Base-by-base conservation (phyloP, 2,329 filamentous ascomycete genomes). In the Calonectria henricotiae region DNA sequence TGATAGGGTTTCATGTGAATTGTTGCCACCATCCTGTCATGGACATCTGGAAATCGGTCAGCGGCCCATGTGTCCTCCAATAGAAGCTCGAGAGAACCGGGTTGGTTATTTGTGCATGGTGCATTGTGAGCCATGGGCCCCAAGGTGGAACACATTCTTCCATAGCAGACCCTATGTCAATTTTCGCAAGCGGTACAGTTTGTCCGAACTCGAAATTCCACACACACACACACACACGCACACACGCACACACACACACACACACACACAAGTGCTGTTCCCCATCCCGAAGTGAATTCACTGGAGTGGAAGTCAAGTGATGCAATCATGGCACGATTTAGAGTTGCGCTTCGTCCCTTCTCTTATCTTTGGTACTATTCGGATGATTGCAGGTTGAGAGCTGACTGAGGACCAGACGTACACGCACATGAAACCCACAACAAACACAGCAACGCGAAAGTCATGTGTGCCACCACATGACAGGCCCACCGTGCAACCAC, bases 391-490 rank as follows among this genome's bases (percentile, higher is more conserved):
- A 17, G 25, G 13, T 9, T 32, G 47, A 4, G 47, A 32, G 47
- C 35, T 37, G 35, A 37, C 35, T 30, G 47, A 30, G 4, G 47
- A 32, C 17, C 15, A 17, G 39, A 64, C 49, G 51, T 64, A 47
- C 60, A 63, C 46, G 20, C 20, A 20, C 4, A 32, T 17, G 23
- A 20, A 17, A 7, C 43, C 43, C 37, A 32, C 17, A 20, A 27
- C 20, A 27, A 62, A 17, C 20, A 49, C 27, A 47, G 5, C 39
- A 62, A 62, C 39, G 30, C 43, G 17, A 35, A 54, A 30, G 25
- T 4, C 20, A 69, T 41, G 27, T 30, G 7, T 30, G 27, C 27
- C 62, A 69, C 62, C 67, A 65, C 67, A 65, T 65, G 67, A 69
- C 62, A 62, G 23, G 7, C 15, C 23, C 47, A 25, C 13, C 30